These are phyloP conservation scores for Pythium utonaiense DNA, from an alignment of 352 stramenopile species.

Conservation along the genomic window DNA sequence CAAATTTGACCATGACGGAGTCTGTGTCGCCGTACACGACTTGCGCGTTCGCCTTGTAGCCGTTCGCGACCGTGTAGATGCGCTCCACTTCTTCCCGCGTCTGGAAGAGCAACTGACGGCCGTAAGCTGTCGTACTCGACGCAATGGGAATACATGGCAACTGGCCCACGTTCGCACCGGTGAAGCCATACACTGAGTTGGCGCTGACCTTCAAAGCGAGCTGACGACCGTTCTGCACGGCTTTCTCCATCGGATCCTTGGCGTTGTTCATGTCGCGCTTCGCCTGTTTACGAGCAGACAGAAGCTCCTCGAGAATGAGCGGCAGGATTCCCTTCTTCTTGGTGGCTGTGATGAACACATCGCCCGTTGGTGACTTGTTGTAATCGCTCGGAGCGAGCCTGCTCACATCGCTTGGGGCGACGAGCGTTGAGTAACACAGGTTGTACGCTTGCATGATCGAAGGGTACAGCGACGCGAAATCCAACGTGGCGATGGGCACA, in stretches of 20 bases:
- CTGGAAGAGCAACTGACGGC: slow-evolving; percentile 95
- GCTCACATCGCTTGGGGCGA: slow-evolving; percentile 68
- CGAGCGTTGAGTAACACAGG: slow-evolving; percentile 99
- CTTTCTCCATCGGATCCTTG: slow-evolving; percentile 98
- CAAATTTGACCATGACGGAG: slow-evolving; percentile 99
- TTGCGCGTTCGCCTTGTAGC: slow-evolving; percentile 93
- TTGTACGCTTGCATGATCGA: slow-evolving; percentile 99
- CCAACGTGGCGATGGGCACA: slow-evolving; percentile 98
- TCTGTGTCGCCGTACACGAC: slow-evolving; percentile 99
- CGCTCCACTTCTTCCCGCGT: slow-evolving; percentile 97
- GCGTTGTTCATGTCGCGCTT: slow-evolving; percentile 99
- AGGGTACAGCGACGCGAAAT: slow-evolving; percentile 99
- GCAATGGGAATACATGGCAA: slow-evolving; percentile 98
- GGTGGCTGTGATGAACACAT: slow-evolving; percentile 94
- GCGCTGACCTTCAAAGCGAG: slow-evolving; percentile 96
- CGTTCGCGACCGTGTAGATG: slow-evolving; percentile 92
- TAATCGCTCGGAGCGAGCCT: slow-evolving; percentile 74
- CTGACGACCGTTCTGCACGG: slow-evolving; percentile 98
- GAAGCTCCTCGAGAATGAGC: slow-evolving; percentile 98
- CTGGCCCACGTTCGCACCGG: slow-evolving; percentile 96
- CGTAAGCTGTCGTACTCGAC: slow-evolving; percentile 97
- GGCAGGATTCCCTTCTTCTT: slow-evolving; percentile 98
- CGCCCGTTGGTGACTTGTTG: slow-evolving; percentile 93
- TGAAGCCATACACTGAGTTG: slow-evolving; percentile 99
- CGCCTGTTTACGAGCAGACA: slow-evolving; percentile 95